These are phyloP conservation scores for Aureobasidium sp. DNA, from an alignment of 2,329 filamentous ascomycete genomes.

Conservation along the genomic window DNA sequence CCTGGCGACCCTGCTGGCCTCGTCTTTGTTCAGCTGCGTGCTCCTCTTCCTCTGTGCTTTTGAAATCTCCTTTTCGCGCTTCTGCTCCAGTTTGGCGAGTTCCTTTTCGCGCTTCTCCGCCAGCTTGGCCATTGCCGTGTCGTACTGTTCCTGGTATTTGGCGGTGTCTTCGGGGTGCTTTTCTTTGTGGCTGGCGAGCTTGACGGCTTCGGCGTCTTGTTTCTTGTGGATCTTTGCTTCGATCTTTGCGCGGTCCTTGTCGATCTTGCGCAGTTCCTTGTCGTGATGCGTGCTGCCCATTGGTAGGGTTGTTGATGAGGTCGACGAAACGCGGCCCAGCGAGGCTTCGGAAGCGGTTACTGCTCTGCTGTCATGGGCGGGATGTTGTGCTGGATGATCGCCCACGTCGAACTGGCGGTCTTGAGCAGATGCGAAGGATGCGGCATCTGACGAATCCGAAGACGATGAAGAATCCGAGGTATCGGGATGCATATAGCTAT, in stretches of 20 bases:
- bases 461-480: conserved; percentile 11
- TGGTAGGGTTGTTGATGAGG: conserved; percentile 10
- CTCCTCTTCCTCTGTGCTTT: conserved; percentile 38
- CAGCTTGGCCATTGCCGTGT: conserved; percentile 54
- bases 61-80: conserved; percentile 26
- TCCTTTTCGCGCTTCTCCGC: conserved; percentile 57
- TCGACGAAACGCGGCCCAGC: conserved; percentile 16
- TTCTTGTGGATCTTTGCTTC: conserved; percentile 54
- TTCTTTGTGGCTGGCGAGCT: conserved; percentile 28
- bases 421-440: conserved; percentile 21
- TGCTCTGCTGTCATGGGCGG: background rate
- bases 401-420: conserved; percentile 14
- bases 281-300: conserved; percentile 34
- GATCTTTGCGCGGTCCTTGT: conserved; percentile 51
- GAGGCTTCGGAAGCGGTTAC: background rate
- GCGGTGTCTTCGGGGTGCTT: conserved; percentile 36
- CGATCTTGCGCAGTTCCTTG: conserved; percentile 56
- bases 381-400: background rate
- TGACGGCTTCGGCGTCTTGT: conserved; percentile 43
- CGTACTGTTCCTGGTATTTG: conserved; percentile 59
- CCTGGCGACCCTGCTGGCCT: conserved; percentile 37
- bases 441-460: conserved; percentile 4
- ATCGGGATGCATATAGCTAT: conserved; percentile 18
- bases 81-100: conserved; percentile 44
- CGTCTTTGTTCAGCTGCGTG: conserved; percentile 39